Evolutionary conservation across 2,329 filamentous ascomycete species (phyloP).

Genomic region (Rhinocladiella mackenziei): DNA sequence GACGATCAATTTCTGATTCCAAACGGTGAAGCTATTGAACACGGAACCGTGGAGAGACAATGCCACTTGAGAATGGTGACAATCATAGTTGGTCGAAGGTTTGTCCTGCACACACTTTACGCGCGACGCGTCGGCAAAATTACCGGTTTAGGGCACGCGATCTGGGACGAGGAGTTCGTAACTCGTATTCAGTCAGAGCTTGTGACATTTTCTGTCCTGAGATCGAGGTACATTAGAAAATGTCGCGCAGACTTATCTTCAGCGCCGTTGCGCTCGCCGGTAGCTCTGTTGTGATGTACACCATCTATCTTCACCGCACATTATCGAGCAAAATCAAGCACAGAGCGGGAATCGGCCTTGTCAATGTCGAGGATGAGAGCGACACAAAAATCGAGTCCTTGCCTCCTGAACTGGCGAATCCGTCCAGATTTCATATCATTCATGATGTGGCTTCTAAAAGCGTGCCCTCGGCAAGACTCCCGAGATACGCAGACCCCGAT

Average conservation of each 20-base stretch:
- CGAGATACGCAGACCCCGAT: neutral
- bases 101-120: constrained; percentile 14
- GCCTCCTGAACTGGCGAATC: neutral
- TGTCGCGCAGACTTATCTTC: neutral
- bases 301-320: constrained; percentile 1
- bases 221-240: neutral
- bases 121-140: constrained; percentile 23
- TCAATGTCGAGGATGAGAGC: neutral
- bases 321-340: constrained; percentile 1
- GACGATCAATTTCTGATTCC: neutral
- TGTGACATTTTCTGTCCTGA: no score
- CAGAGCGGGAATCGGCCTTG: neutral
- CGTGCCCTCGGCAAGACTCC: neutral
- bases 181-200: neutral
- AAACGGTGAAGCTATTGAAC: no score
- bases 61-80: neutral
- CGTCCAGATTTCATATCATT: neutral
- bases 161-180: neutral
- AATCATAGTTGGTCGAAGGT: neutral
- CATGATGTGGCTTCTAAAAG: neutral
- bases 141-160: constrained; percentile 1
- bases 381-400: neutral
- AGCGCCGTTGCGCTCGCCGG: neutral
- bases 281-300: constrained; percentile 2
- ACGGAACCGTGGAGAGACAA: no score